Evolutionary conservation across 2,329 filamentous ascomycete species (phyloP).

Genomic region (Aspergillus tubingensis): DNA sequence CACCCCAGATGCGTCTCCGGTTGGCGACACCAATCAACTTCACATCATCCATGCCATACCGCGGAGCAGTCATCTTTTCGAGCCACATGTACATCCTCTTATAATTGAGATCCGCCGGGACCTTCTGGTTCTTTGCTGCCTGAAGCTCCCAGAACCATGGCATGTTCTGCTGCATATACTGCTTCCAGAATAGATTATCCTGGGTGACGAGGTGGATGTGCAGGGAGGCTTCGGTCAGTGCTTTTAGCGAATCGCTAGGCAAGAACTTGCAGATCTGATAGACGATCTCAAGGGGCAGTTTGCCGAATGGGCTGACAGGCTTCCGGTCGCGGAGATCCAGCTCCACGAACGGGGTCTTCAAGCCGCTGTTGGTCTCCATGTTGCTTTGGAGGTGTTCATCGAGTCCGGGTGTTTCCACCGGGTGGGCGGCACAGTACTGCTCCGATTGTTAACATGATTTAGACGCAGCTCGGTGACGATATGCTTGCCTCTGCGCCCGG

Average conservation of each 20-base stretch:
- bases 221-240: constrained; percentile 20
- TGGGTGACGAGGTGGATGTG: constrained; percentile 20
- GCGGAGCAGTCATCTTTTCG: constrained; percentile 16
- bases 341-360: constrained; percentile 8
- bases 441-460: not conserved
- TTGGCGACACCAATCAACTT: constrained; percentile 21
- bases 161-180: constrained; percentile 22
- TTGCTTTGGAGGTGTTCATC: constrained; percentile 9
- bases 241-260: constrained; percentile 19
- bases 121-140: constrained; percentile 2
- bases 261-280: constrained; percentile 23
- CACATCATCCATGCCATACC: constrained; percentile 23
- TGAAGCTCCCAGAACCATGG: constrained; percentile 25
- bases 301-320: constrained; percentile 20
- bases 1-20: constrained; percentile 22
- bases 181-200: constrained; percentile 25
- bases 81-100: constrained; percentile 22
- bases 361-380: constrained; percentile 8
- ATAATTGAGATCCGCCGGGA: constrained; percentile 16
- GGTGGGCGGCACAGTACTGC: constrained; percentile 23
- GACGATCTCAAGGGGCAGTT: constrained; percentile 20
- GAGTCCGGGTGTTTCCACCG: constrained; percentile 16
- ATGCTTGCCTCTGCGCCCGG: constrained; percentile 22
- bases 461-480: not conserved
- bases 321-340: constrained; percentile 13